Evolutionary conservation across 2,329 filamentous ascomycete genomes (phyloP), one percentile per base, ranked within the genome.

Genomic region (Penicillium brasilianum): DNA sequence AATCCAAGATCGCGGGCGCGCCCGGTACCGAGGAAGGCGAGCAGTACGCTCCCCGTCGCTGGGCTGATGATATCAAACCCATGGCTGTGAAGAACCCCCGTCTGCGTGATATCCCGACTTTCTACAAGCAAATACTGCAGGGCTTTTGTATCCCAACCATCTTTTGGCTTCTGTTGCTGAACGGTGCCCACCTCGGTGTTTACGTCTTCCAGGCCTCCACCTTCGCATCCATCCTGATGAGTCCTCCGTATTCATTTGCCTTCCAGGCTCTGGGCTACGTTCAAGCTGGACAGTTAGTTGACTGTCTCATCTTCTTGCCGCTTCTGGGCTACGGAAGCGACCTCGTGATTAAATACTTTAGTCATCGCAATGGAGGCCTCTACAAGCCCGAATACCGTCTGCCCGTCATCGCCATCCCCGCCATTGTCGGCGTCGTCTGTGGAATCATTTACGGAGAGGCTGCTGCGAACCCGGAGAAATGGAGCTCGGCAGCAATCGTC

Each of bases 271-370:
- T 62, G 5, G 62, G 62, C 13, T 60, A 60, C 16, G 62, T 64
- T 11, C 62, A 64, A 37, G 62, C 57, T 4, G 62, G 62, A 7
- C 62, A 64, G 18, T 30, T 64, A 3, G 62, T 60, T 8, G 36
- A 22, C 37, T 64, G 57, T 54, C 57, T 64, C 20, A 34, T 64
- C 11, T 60, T 64, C 32, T 54, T 64, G 1, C 62, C 62, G 0
- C 22, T 64, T 4, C 49, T 64, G 1, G 62, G 59, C 11, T 64
- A 64, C n/a, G 62, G 62, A 37, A 55, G 59, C 13, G 62, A 64
- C 10, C 11, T 60, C 1, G 30, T 59, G 22, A 62, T 60, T n/a
- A 50, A 41, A 6, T 9, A 10, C 4, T 44, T 64, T 13, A 60
- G 41, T 16, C 16, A 22, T 10, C 57, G 57, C 3, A 59, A 60